Evolutionary conservation across 768 basidiomycete species (phyloP).

Genomic region (Favolaschia claudopus): DNA sequence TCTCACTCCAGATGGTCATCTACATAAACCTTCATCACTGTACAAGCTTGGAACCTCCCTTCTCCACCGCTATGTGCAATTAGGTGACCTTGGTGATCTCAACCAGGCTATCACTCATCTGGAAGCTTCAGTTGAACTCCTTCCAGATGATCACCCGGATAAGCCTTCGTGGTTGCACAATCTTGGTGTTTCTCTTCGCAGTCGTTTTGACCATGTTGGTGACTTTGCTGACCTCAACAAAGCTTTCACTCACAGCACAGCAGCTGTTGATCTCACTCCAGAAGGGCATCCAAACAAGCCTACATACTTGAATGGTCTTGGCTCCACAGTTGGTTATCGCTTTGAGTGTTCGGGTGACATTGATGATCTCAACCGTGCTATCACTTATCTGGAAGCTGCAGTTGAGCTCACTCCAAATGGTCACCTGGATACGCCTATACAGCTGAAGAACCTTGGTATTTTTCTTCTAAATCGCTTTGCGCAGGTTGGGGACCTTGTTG

Average conservation of each 20-base stretch:
- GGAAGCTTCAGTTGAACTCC: no score
- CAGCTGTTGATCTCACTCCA: slow-evolving; percentile 19
- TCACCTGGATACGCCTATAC: slow-evolving; percentile 22
- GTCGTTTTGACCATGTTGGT: no score
- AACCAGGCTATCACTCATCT: no score
- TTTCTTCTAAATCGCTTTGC: slow-evolving; percentile 27
- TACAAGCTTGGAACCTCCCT: no score
- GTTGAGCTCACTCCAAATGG: slow-evolving; percentile 31
- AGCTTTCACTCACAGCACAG: slow-evolving; percentile 23
- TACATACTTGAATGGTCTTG: slow-evolving; percentile 25
- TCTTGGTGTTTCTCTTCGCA: no score
- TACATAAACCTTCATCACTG: no score
- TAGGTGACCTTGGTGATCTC: no score
- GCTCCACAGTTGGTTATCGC: not conserved
- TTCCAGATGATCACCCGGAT: no score
- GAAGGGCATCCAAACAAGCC: slow-evolving; percentile 28
- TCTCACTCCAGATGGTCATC: no score
- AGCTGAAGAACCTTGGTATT: slow-evolving; percentile 28
- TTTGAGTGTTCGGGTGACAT: slow-evolving; percentile 21
- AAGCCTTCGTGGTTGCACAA: no score
- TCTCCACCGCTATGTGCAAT: no score
- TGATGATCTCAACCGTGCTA: slow-evolving; percentile 32
- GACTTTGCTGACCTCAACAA: slow-evolving; percentile 33
- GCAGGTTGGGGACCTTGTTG: not conserved
- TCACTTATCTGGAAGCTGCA: slow-evolving; percentile 24